phyloP scores from a whole-genome alignment of 176 grass and related monocot species.

The Aechmea fasciata region DNA sequence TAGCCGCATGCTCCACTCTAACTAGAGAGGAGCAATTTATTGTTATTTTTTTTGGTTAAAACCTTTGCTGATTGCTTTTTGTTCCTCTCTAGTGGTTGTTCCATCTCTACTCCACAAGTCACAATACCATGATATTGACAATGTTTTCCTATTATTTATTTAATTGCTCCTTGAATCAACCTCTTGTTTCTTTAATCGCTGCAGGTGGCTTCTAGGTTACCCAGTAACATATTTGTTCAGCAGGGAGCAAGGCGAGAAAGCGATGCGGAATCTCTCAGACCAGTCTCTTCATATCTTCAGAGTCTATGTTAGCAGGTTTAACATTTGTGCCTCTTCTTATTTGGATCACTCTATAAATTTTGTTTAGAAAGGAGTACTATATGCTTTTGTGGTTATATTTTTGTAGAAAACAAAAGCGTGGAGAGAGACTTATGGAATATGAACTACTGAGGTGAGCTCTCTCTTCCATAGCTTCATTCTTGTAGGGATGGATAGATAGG shows the following conservation, averaged over 20 bases:
- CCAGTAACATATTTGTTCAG: conserved; percentile 67
- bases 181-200: conserved; percentile 5
- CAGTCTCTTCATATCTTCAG: conserved; percentile 74
- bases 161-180: not conserved
- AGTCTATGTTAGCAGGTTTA: conserved; percentile 55
- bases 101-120: not conserved
- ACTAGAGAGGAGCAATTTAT: no score
- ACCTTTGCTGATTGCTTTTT: not conserved
- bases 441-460: conserved; percentile 65
- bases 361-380: not conserved
- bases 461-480: not conserved
- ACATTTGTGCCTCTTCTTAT: not conserved
- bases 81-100: not conserved
- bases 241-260: conserved; percentile 37
- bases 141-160: not conserved
- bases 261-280: conserved; percentile 35
- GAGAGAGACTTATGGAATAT: conserved; percentile 34
- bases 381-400: conserved; percentile 11
- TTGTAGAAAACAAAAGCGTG: conserved; percentile 14
- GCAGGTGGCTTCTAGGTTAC: conserved; percentile 92
- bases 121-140: not conserved
- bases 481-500: not conserved
- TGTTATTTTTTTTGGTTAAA: not conserved
- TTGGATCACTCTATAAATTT: not conserved
- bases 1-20: no score